A percentile compares a stretch with the other conserved stretches of the same genome.
Conservation (phyloP, 306 rosid genomes). For the Elaeagnus macrophylla region DNA sequence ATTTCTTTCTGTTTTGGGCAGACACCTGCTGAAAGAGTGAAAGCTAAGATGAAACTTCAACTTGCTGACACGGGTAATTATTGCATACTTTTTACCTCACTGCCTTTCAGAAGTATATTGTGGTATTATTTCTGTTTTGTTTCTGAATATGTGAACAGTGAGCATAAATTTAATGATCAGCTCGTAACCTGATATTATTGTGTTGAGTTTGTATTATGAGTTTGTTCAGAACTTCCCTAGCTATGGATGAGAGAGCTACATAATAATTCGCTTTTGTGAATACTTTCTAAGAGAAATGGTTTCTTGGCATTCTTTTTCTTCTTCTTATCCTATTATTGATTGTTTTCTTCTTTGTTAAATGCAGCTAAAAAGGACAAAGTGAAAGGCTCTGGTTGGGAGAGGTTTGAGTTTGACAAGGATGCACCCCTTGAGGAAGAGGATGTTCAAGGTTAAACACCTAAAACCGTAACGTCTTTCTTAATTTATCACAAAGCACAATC, state of each 20-base stretch:
- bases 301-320: neutral
- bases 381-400: constrained; percentile 82
- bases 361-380: constrained; percentile 59
- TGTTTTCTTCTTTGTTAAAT: constrained; percentile 13
- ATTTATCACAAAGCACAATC: neutral
- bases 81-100: neutral
- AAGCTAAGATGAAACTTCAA: constrained; percentile 90
- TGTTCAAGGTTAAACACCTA: constrained; percentile 41
- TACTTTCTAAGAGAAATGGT: neutral
- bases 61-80: constrained; percentile 70
- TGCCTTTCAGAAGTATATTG: too few species aligned
- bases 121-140: too few species aligned
- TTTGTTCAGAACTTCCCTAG: neutral
- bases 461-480: neutral
- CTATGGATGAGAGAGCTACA: neutral
- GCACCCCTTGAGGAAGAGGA: constrained; percentile 90
- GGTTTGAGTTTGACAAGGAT: constrained; percentile 74
- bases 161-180: too few species aligned
- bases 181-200: too few species aligned
- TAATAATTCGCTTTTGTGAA: neutral
- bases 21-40: constrained; percentile 83
- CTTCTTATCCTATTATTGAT: neutral
- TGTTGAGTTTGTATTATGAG: too few species aligned
- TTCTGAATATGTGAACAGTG: too few species aligned
- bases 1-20: constrained; percentile 30